Conservation (phyloP, 768 basidiomycete species). For the Suillus plorans region DNA sequence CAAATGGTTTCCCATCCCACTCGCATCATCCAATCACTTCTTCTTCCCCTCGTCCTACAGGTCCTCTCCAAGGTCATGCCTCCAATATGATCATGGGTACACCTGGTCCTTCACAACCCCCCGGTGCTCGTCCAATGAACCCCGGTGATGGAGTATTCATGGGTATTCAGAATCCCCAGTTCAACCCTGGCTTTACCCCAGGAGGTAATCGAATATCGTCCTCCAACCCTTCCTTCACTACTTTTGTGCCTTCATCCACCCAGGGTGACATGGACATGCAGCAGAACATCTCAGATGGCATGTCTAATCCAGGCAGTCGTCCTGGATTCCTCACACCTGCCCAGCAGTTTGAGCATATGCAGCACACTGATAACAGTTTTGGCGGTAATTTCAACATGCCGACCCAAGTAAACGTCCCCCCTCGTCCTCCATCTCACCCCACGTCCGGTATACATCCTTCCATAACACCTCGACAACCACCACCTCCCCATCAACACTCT, state of each 20-base stretch:
- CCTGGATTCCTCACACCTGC: constrained; percentile 53
- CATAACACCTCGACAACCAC: constrained; percentile 32
- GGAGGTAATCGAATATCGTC: constrained; percentile 36
- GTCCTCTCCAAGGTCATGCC: constrained; percentile 30
- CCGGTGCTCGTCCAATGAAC: constrained; percentile 38
- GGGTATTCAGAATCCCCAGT: constrained; percentile 38
- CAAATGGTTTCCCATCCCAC: constrained; percentile 29
- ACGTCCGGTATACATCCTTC: constrained; percentile 27
- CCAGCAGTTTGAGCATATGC: constrained; percentile 62
- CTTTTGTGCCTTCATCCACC: constrained; percentile 50
- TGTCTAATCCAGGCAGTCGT: constrained; percentile 36
- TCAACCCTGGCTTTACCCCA: constrained; percentile 31
- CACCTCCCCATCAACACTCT: constrained; percentile 44
- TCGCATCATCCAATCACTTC: constrained; percentile 28
- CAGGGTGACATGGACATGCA: constrained; percentile 45
- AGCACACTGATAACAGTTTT: constrained; percentile 34
- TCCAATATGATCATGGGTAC: constrained; percentile 31
- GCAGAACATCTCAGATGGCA: constrained; percentile 41
- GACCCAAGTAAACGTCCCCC: constrained; percentile 37
- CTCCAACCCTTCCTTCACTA: constrained; percentile 38
- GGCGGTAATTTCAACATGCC: constrained; percentile 33
- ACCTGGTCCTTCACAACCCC: constrained; percentile 28
- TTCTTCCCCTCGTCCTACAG: constrained; percentile 30
- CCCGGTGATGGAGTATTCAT: constrained; percentile 49
- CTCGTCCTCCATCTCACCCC: constrained; percentile 47